phyloP scores from a whole-genome alignment of 1,284 basidiomycete genomes.

The Hymenochaete sp. region DNA sequence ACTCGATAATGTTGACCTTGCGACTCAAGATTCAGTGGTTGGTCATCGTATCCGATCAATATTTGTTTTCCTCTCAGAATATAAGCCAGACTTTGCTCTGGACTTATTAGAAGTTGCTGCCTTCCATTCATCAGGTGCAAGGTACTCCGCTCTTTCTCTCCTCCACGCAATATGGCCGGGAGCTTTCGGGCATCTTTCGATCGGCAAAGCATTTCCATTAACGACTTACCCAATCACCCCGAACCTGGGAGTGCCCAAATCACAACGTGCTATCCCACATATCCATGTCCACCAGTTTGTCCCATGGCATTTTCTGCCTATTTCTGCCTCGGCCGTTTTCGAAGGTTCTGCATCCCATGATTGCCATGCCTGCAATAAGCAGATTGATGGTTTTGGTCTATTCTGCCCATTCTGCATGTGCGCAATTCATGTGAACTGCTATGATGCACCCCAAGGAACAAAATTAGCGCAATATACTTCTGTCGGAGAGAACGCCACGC shows the following conservation, averaged over 20 bases:
- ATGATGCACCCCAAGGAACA: conserved; percentile 58
- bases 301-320: conserved; percentile 49
- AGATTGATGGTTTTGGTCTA: conserved; percentile 52
- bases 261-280: conserved; percentile 21
- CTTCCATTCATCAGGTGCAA: conserved; percentile 48
- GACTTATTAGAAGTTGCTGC: conserved; percentile 66
- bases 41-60: conserved; percentile 50
- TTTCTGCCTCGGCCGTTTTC: conserved; percentile 26
- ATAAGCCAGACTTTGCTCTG: conserved; percentile 59
- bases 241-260: too few species aligned
- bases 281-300: conserved; percentile 54
- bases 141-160: conserved; percentile 46
- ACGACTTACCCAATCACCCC: conserved; percentile 27
- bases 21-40: conserved; percentile 27
- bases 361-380: conserved; percentile 46
- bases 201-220: conserved; percentile 44
- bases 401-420: conserved; percentile 58
- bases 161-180: conserved; percentile 59
- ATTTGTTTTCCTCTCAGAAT: conserved; percentile 45
- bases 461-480: conserved; percentile 44
- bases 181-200: conserved; percentile 53
- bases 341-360: conserved; percentile 33
- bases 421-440: conserved; percentile 63
- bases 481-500: conserved; percentile 35
- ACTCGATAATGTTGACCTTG: conserved; percentile 44